These are phyloP conservation scores for Talaromyces trachyspermus DNA, from an alignment of 495 filamentous ascomycete species.

Conservation along the genomic window DNA sequence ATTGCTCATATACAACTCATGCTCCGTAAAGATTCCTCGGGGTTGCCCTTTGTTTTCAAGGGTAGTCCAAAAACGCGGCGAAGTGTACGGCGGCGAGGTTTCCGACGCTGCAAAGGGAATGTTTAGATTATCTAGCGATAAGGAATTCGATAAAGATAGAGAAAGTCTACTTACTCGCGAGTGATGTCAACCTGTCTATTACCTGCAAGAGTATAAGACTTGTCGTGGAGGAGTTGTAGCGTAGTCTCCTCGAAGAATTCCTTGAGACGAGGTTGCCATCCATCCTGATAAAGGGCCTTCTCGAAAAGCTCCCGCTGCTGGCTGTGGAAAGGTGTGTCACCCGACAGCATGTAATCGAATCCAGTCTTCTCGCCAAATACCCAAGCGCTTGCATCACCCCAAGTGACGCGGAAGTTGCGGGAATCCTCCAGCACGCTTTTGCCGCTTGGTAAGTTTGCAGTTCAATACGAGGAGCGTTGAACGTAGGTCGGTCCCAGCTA, in stretches of 20 bases:
- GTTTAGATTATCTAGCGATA: not conserved
- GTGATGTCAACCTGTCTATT: slow-evolving; percentile 68
- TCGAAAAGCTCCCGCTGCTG: slow-evolving; percentile 37
- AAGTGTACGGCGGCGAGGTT: slow-evolving; percentile 69
- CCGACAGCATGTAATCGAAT: slow-evolving; percentile 48
- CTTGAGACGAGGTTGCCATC: slow-evolving; percentile 45
- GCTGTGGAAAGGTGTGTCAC: slow-evolving; percentile 36
- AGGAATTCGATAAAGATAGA: not conserved
- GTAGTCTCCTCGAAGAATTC: slow-evolving; percentile 56
- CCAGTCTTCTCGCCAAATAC: slow-evolving; percentile 47
- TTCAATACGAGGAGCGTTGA: slow-evolving; percentile 42
- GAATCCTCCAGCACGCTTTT: slow-evolving; percentile 55
- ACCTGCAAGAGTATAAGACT: slow-evolving; percentile 51
- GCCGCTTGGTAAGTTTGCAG: slow-evolving; percentile 55
- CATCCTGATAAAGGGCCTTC: slow-evolving; percentile 36
- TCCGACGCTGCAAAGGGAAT: slow-evolving; percentile 42
- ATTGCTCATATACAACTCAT: slow-evolving; percentile 73
- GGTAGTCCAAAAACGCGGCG: slow-evolving; percentile 68
- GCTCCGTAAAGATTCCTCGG: slow-evolving; percentile 68
- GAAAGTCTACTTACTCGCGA: slow-evolving; percentile 45
- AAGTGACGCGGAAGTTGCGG: slow-evolving; percentile 56
- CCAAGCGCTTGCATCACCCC: slow-evolving; percentile 48
- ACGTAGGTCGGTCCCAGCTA: slow-evolving; percentile 57
- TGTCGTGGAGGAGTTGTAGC: slow-evolving; percentile 53
- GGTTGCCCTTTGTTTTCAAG: slow-evolving; percentile 60